Evolutionary conservation across 192 early-diverging fungal genomes (phyloP).

Genomic region (Podila epicladia): DNA sequence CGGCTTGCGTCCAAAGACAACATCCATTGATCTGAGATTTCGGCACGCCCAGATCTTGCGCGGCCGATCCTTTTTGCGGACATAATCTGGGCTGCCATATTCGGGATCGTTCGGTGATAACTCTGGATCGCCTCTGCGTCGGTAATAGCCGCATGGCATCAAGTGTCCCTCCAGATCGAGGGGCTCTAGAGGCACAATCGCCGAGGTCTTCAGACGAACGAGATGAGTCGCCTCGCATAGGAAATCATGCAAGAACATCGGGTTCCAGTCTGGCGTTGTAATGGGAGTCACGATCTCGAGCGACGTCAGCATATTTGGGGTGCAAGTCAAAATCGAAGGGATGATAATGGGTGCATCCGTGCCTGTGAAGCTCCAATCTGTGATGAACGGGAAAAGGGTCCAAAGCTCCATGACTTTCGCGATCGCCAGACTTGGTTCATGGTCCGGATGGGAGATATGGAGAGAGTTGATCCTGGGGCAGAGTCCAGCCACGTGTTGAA

Average conservation of each 20-base stretch:
- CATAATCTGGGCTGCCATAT: background rate
- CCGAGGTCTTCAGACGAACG: background rate
- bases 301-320: background rate
- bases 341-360: background rate
- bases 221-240: background rate
- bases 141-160: background rate
- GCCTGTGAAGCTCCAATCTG: background rate
- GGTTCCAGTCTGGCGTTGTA: background rate
- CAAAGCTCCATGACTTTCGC: background rate
- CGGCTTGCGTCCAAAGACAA: background rate
- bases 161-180: background rate
- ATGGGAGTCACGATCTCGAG: background rate
- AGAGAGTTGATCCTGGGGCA: background rate
- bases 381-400: background rate
- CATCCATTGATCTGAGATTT: background rate
- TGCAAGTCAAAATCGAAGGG: background rate
- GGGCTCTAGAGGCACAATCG: background rate
- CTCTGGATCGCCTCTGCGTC: background rate
- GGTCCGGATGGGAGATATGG: background rate
- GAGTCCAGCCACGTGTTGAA: background rate
- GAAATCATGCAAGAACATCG: background rate
- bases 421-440: background rate
- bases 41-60: constrained; percentile 2
- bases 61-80: background rate
- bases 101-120: background rate